These are phyloP conservation scores for Closterium sp. DNA, from an alignment of 139 green algal species.

Conservation along the genomic window DNA sequence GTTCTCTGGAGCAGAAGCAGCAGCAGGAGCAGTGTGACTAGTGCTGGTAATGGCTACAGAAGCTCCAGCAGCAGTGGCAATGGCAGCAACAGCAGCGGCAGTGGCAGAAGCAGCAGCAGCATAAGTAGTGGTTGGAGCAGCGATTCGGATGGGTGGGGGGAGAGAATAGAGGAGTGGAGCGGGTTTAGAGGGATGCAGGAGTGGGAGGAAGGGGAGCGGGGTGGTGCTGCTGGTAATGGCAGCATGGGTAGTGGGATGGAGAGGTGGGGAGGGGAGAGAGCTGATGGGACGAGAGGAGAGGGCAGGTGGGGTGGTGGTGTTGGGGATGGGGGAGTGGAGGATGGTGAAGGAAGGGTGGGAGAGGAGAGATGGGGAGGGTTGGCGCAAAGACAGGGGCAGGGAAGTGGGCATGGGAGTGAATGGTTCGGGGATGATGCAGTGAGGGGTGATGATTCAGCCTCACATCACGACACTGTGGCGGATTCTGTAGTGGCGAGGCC, in stretches of 20 bases:
- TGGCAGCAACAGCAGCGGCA: not conserved
- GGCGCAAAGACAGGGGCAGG: not conserved
- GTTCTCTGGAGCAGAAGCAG: not conserved
- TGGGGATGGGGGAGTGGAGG: too few relatives aligned
- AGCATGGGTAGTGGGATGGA: too few relatives aligned
- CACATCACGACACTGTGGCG: too few relatives aligned
- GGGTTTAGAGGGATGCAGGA: not conserved
- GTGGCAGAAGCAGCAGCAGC: not conserved
- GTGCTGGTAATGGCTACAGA: not conserved
- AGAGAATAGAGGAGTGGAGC: not conserved
- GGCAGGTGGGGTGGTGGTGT: not conserved
- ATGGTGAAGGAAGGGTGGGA: too few relatives aligned
- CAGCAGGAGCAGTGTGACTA: not conserved
- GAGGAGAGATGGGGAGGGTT: not conserved
- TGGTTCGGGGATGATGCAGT: too few relatives aligned
- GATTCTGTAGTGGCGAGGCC: too few relatives aligned
- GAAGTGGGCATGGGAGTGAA: too few relatives aligned
- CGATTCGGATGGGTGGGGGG: not conserved
- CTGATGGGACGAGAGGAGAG: too few relatives aligned
- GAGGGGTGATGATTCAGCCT: too few relatives aligned
- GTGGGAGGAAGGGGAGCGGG: not conserved
- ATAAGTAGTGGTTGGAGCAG: not conserved
- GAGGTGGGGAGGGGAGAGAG: too few relatives aligned
- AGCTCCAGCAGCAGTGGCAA: not conserved
- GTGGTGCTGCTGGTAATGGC: not conserved